phyloP scores from a whole-genome alignment of 345 rosid genomes.

The Aquilaria yunnanensis region DNA sequence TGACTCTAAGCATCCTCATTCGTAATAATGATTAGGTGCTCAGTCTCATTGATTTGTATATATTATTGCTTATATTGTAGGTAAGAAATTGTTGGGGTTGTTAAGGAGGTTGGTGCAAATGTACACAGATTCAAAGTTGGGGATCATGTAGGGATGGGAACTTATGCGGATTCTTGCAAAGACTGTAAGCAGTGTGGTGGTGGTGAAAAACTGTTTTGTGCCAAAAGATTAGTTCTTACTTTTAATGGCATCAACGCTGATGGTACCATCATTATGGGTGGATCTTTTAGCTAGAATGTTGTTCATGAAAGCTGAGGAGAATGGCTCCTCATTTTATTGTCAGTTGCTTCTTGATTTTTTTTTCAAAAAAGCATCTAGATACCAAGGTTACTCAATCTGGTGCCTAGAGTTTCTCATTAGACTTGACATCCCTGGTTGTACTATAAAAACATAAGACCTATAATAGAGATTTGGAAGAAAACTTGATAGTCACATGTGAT shows the following conservation, averaged over 20 bases:
- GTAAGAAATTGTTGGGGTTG: slow-evolving; percentile 84
- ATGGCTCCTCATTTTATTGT: no score
- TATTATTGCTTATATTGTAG: slow-evolving; percentile 23
- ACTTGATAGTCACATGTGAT: no score
- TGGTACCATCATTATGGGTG: slow-evolving; percentile 77
- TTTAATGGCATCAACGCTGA: slow-evolving; percentile 66
- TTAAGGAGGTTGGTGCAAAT: slow-evolving; percentile 67
- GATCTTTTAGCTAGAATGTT: slow-evolving; percentile 67
- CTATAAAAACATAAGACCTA: no score
- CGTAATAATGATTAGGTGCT: not conserved
- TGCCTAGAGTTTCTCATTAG: no score
- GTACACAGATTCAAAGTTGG: slow-evolving; percentile 62
- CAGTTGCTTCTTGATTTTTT: no score
- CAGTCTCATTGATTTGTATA: slow-evolving; percentile 4
- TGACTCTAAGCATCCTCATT: slow-evolving; percentile 57
- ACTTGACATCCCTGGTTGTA: no score
- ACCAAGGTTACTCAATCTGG: no score
- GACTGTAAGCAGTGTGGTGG: slow-evolving; percentile 65
- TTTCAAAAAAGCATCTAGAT: no score
- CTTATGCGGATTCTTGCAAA: slow-evolving; percentile 76
- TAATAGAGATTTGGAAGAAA: no score
- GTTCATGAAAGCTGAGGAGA: slow-evolving; percentile 46
- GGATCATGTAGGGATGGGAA: slow-evolving; percentile 88
- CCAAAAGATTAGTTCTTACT: slow-evolving; percentile 47
- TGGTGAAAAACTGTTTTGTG: slow-evolving; percentile 46